These are phyloP conservation scores for Penicillium psychrosexuale DNA, from an alignment of 2,329 filamentous ascomycete species.

Conservation along the genomic window DNA sequence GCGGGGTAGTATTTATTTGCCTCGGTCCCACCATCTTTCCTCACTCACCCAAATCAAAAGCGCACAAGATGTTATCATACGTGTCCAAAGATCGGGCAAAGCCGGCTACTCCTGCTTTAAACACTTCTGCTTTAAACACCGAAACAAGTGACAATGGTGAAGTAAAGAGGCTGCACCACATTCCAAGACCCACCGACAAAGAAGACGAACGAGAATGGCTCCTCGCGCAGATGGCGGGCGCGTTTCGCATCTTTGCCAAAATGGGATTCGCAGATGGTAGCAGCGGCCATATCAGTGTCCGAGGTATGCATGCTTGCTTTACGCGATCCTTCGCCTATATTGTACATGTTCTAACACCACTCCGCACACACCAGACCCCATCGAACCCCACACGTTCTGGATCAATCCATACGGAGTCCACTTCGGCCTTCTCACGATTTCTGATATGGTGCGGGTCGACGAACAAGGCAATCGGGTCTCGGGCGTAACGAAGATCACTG, in stretches of 20 bases:
- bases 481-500: slow-evolving; percentile 31
- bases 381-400: slow-evolving; percentile 30
- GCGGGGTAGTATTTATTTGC: neutral
- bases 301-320: slow-evolving; percentile 3
- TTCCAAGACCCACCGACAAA: neutral
- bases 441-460: slow-evolving; percentile 47
- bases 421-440: slow-evolving; percentile 45
- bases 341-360: too few relatives aligned
- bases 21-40: neutral
- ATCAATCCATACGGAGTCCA: slow-evolving; percentile 45
- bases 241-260: slow-evolving; percentile 23
- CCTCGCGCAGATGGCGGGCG: slow-evolving; percentile 19
- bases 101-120: neutral
- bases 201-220: slow-evolving; percentile 8
- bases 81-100: neutral
- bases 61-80: neutral
- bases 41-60: neutral
- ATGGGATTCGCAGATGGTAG: slow-evolving; percentile 19
- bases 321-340: neutral
- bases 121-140: neutral
- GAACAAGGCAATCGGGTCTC: slow-evolving; percentile 43
- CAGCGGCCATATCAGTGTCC: slow-evolving; percentile 18
- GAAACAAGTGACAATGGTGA: neutral
- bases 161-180: neutral
- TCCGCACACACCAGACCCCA: slow-evolving; percentile 8